These are phyloP conservation scores for Fraxinus latifolia DNA, from an alignment of 305 asterid genomes.

Conservation along the genomic window DNA sequence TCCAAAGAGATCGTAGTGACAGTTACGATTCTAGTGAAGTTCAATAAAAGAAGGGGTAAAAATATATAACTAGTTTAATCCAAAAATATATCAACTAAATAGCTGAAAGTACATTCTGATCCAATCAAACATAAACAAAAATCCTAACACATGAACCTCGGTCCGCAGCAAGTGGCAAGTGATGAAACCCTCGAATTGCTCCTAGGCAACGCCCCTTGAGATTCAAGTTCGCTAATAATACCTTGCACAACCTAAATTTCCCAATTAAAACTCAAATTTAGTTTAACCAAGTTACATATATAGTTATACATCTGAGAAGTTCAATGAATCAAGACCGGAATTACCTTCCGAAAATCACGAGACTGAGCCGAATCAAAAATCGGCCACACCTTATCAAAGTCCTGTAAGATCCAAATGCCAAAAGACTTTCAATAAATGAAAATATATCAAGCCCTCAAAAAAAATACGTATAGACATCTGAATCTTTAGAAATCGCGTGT, in stretches of 20 bases:
- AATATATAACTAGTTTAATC: neutral
- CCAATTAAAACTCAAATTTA: conserved; percentile 14
- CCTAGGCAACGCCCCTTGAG: conserved; percentile 97
- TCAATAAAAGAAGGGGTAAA: conserved; percentile 1
- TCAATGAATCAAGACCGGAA: conserved; percentile 1
- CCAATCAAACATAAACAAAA: conserved; percentile 11
- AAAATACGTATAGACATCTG: neutral
- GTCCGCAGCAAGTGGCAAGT: conserved; percentile 99
- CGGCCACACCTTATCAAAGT: conserved; percentile 98
- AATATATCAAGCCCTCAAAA: neutral
- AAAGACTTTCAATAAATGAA: conserved; percentile 3
- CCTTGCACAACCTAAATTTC: conserved; percentile 82
- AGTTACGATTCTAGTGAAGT: neutral
- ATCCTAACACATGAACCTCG: conserved; percentile 45
- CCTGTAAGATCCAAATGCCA: conserved; percentile 50
- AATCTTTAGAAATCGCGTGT: conserved; percentile 5
- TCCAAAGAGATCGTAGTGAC: neutral
- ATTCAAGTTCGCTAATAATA: conserved; percentile 93
- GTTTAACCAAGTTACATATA: neutral
- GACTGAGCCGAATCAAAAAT: conserved; percentile 98
- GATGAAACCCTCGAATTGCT: conserved; percentile 99
- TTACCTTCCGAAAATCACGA: conserved; percentile 96
- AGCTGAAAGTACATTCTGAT: neutral
- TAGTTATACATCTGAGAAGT: conserved; percentile 13
- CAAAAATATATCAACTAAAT: conserved; percentile 3